Evolutionary conservation across 2,329 filamentous ascomycete genomes (phyloP).

Genomic region (Aspergillus sp.): DNA sequence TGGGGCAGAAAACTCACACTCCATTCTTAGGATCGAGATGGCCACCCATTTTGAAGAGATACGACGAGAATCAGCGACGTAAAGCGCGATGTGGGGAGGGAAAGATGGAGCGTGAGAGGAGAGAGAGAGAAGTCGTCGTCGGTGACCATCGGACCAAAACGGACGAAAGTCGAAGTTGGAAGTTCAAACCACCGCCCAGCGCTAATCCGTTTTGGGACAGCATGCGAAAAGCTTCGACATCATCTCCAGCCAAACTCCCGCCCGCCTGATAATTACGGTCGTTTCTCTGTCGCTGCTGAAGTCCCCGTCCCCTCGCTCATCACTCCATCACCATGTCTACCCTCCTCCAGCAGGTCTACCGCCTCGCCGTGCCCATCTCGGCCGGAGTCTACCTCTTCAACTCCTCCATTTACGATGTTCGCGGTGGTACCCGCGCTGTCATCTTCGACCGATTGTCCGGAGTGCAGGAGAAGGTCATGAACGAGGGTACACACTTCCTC

Average conservation of each 20-base stretch:
- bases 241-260: constrained; percentile 28
- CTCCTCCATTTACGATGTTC: constrained; percentile 93
- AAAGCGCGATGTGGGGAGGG: constrained; percentile 16
- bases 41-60: constrained; percentile 41
- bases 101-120: constrained; percentile 18
- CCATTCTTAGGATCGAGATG: constrained; percentile 46
- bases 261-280: background rate
- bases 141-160: constrained; percentile 31
- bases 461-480: constrained; percentile 89
- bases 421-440: constrained; percentile 89
- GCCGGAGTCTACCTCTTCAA: constrained; percentile 68
- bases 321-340: constrained; percentile 49
- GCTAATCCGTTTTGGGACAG: constrained; percentile 40
- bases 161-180: constrained; percentile 33
- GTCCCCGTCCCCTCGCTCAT: constrained; percentile 10
- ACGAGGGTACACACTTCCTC: constrained; percentile 96
- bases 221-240: constrained; percentile 40
- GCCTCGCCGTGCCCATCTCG: constrained; percentile 69
- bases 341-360: constrained; percentile 39
- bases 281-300: constrained; percentile 8
- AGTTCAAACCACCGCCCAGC: constrained; percentile 23
- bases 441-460: constrained; percentile 94
- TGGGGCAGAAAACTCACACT: constrained; percentile 39
- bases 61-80: constrained; percentile 15
- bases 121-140: constrained; percentile 25